Evolutionary conservation across 2,329 filamentous ascomycete species (phyloP).

Genomic region (Pyrenochaeta sp.): DNA sequence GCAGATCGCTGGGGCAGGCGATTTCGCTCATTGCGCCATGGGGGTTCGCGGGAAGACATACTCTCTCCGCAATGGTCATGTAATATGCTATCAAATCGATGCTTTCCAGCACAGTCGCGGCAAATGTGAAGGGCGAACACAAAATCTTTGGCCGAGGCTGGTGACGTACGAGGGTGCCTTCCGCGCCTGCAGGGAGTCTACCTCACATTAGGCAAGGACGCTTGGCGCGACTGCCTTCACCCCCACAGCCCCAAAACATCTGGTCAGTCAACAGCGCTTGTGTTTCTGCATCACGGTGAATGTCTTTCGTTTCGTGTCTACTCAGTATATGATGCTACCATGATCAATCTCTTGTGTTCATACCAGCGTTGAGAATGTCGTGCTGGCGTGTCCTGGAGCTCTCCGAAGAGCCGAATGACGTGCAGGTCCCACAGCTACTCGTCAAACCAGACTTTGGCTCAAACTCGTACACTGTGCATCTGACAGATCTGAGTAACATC

Average conservation of each 20-base stretch:
- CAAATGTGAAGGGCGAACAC: neutral
- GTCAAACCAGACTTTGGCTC: conserved; percentile 66
- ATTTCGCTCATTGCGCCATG: conserved; percentile 41
- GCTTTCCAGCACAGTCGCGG: neutral
- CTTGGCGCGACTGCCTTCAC: conserved; percentile 23
- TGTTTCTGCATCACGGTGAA: too few species aligned
- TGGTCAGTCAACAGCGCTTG: neutral
- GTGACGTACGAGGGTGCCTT: conserved; percentile 29
- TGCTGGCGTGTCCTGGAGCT: conserved; percentile 46
- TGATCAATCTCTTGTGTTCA: neutral
- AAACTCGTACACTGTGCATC: conserved; percentile 68
- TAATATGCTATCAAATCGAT: neutral
- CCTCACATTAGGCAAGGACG: conserved; percentile 2
- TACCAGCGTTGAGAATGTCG: conserved; percentile 31
- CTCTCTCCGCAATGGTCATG: neutral
- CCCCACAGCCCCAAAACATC: neutral
- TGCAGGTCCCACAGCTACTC: conserved; percentile 66
- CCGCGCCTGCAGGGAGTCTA: conserved; percentile 10
- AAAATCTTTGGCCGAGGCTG: conserved; percentile 24
- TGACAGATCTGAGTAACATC: conserved; percentile 78
- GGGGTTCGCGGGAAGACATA: conserved; percentile 46
- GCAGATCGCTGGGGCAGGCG: conserved; percentile 28
- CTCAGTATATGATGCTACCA: neutral
- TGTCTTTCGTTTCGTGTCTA: too few species aligned
- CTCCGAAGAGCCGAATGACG: conserved; percentile 26